These are phyloP conservation scores for Grifola frondosa DNA, from an alignment of 1,284 basidiomycete genomes.

Conservation along the genomic window DNA sequence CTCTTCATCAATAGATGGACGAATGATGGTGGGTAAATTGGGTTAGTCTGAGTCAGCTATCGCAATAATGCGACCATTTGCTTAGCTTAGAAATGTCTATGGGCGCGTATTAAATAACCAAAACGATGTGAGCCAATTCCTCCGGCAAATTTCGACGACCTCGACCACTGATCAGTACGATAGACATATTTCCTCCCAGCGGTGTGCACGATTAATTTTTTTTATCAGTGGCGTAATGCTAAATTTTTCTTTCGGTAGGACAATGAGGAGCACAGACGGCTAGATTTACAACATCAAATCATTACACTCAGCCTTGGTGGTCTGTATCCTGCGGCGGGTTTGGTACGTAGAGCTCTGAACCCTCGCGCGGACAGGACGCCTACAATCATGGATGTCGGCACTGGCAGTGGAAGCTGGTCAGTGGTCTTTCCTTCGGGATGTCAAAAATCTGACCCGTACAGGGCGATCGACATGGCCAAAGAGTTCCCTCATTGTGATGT, in stretches of 20 bases:
- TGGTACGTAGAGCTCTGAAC: conserved; percentile 31
- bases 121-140: conserved; percentile 29
- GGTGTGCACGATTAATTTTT: conserved; percentile 13
- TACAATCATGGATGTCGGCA: conserved; percentile 34
- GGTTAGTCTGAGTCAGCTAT: neutral
- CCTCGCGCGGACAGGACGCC: conserved; percentile 29
- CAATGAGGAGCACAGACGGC: conserved; percentile 34
- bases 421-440: conserved; percentile 1
- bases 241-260: conserved; percentile 26
- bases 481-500: conserved; percentile 36
- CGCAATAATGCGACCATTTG: neutral
- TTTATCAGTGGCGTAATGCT: neutral
- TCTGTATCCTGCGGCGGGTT: conserved; percentile 30
- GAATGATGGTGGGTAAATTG: conserved; percentile 29
- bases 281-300: conserved; percentile 36
- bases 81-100: conserved; percentile 32
- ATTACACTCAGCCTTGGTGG: conserved; percentile 31
- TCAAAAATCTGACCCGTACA: conserved; percentile 11
- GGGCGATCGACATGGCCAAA: conserved; percentile 36
- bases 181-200: conserved; percentile 34
- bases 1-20: conserved; percentile 33
- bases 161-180: conserved; percentile 6
- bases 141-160: neutral
- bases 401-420: conserved; percentile 37
- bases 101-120: conserved; percentile 34